These are phyloP conservation scores for Serendipita sp. DNA, from an alignment of 1,284 basidiomycete species.

Conservation along the genomic window DNA sequence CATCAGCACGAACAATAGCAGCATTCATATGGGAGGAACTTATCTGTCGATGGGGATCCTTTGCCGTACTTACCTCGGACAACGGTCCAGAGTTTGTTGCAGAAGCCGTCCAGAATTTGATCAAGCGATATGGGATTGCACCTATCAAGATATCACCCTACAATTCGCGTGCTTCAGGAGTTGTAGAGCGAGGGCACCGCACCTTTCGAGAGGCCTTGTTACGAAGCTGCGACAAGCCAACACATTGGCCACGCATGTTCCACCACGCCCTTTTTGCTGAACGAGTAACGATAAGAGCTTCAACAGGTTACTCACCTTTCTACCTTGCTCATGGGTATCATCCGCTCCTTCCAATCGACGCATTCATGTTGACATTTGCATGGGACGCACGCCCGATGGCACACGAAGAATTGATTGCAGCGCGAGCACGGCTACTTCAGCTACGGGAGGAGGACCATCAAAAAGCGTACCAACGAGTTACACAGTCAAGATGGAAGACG, in stretches of 20 bases:
- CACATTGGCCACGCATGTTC: slow-evolving; percentile 7
- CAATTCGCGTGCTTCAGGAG: slow-evolving; percentile 23
- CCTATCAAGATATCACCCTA: slow-evolving; percentile 21
- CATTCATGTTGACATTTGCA: slow-evolving; percentile 20
- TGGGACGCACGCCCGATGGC: slow-evolving; percentile 20
- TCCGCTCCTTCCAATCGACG: slow-evolving; percentile 22
- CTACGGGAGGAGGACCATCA: slow-evolving; percentile 12
- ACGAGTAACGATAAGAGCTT: slow-evolving; percentile 13
- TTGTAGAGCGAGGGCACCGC: slow-evolving; percentile 20
- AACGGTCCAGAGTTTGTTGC: slow-evolving; percentile 21
- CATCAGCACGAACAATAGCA: slow-evolving; percentile 19
- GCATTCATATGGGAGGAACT: slow-evolving; percentile 21
- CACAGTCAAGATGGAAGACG: slow-evolving; percentile 13
- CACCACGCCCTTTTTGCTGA: slow-evolving; percentile 18
- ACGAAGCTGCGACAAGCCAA: slow-evolving; percentile 15
- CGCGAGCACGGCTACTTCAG: slow-evolving; percentile 18
- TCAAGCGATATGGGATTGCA: slow-evolving; percentile 16
- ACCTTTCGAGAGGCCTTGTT: slow-evolving; percentile 17
- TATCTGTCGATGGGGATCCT: slow-evolving; percentile 19
- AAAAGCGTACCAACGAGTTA: slow-evolving; percentile 9
- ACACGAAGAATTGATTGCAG: slow-evolving; percentile 18
- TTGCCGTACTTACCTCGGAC: slow-evolving; percentile 19
- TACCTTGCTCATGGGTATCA: slow-evolving; percentile 24
- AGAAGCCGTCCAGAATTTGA: slow-evolving; percentile 16
- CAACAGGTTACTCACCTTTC: slow-evolving; percentile 17